Base-by-base conservation (phyloP, 768 basidiomycete species). In the Suillus subaureus region DNA sequence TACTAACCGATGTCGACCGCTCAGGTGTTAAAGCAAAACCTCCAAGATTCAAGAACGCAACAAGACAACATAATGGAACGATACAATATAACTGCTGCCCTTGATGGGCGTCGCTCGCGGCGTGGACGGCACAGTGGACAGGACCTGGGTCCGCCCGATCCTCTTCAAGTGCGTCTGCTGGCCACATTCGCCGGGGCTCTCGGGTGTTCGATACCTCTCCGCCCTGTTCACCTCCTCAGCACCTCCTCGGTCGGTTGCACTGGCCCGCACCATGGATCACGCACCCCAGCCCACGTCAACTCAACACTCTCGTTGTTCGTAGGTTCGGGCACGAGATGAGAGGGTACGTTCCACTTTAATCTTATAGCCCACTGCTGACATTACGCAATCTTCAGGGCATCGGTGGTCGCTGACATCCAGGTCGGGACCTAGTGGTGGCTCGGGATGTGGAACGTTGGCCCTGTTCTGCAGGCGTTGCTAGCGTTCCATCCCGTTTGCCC, bases 221-320 rank as follows among this genome's bases (percentile, higher is more conserved):
- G 13, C n/a, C n/a, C 35, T 37, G 55, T 13, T 4, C n/a, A 6
- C 55, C 55, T 56, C 54, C 33, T 33, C n/a, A 37, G 33, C 35
- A 15, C 7, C 55, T 56, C n/a, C 35, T n/a, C 7, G 12, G 35
- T 15, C 56, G 35, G n/a, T 35, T 57, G 47, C 15, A 35, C 56
- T 39, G 56, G 56, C 56, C 35, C 35, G 35, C 12, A 37, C 23
- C 35, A 15, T 23, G 26, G n/a, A 12, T 57, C 23, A 23, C 13
- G 56, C 56, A 39, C 35, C 15, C 56, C 35, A 15, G n/a, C 35
- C 56, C 56, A 57, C 15, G 35, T 57, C 56, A 57, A 57, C 56
- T 37, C 56, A 16, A 23, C 1, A 39, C 13, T 57, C 35, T 57
- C n/a, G 35, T 7, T 8, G 55, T 13, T 12, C 21, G 54, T 35